Conservation (phyloP, 176 grass and related monocot genomes). For the Puccinellia tenuiflora region DNA sequence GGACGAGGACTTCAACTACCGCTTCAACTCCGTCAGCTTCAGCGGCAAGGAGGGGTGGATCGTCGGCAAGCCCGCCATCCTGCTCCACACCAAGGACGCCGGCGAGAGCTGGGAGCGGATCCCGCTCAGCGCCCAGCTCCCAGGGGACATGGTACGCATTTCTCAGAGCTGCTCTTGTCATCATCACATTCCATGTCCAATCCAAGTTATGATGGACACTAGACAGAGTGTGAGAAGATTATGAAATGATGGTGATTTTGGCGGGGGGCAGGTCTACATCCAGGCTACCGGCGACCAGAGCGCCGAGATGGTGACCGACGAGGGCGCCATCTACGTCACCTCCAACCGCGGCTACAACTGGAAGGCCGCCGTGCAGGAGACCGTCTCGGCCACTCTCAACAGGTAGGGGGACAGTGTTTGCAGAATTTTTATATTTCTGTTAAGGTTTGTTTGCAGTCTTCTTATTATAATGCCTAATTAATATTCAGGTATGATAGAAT, state of each 20-base stretch:
- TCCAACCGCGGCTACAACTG: conserved; percentile 96
- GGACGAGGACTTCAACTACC: conserved; percentile 98
- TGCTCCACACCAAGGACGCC: conserved; percentile 74
- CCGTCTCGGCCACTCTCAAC: conserved; percentile 90
- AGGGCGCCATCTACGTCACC: conserved; percentile 99
- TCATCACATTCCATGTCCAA: neutral
- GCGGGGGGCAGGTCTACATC: conserved; percentile 71
- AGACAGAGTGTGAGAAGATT: no score
- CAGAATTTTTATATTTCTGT: neutral
- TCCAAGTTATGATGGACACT: no score
- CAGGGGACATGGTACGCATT: conserved; percentile 72
- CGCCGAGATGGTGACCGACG: conserved; percentile 94
- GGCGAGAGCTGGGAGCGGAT: conserved; percentile 97
- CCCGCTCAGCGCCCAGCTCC: conserved; percentile 83
- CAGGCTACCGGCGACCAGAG: conserved; percentile 87
- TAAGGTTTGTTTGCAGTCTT: neutral
- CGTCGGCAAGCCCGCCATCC: conserved; percentile 87
- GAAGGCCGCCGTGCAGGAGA: conserved; percentile 99
- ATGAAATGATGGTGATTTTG: neutral
- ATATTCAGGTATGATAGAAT: neutral
- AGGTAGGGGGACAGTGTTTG: conserved; percentile 34
- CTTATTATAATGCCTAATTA: neutral
- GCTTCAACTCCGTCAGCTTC: conserved; percentile 96
- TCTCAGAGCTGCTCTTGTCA: neutral
- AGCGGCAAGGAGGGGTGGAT: conserved; percentile 94